Base-by-base conservation (phyloP, 495 filamentous ascomycete genomes). In the Hypomontagnella monticulosa region DNA sequence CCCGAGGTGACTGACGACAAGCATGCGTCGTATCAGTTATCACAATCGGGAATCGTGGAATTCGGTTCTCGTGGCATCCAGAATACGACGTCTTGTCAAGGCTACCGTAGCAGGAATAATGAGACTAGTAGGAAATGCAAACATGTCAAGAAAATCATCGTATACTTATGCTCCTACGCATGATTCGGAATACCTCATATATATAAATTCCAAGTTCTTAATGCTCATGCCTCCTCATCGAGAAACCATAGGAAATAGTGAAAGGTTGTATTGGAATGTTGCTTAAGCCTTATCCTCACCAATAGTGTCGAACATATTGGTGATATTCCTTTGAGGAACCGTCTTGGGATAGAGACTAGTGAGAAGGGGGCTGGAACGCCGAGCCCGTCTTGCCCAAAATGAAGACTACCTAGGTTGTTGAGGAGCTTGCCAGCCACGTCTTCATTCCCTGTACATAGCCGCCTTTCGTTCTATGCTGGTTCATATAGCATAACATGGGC, bases 111-210 rank as follows among this genome's bases (percentile, higher is more conserved):
- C 44, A 61, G 9, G 53, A 4, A 11, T 43, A 32, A 48, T 16
- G 32, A 53, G 30, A 32, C 6, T 36, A 20, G 23, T 14, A 36
- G 10, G 18, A 14, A 40, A 34, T 0, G 6, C 34, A 33, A 43
- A 47, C n/a, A 34, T 53, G 41, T 44, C 23, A 32, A 20, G 44
- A 46, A 33, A 19, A 52, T 15, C n/a, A 41, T 10, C 4, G 15
- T 52, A 46, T 57, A 63, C 53, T 63, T 64, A 58, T 64, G 57
- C 43, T 34, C 27, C 32, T 27, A n/a, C 37, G 4, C 32, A 10
- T 18, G 33, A 30, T 20, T 52, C 18, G 10, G 44, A 37, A 46
- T 10, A 8, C 11, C 43, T 44, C 30, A 44, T 48, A 30, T 48
- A 42, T 47, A 37, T 47, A 14, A 30, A 10, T 40, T 37, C 19